A percentile compares a stretch with the other conserved stretches of the same genome.
phyloP scores from a whole-genome alignment of 208 protist species.

The Leishmania lainsoni region DNA sequence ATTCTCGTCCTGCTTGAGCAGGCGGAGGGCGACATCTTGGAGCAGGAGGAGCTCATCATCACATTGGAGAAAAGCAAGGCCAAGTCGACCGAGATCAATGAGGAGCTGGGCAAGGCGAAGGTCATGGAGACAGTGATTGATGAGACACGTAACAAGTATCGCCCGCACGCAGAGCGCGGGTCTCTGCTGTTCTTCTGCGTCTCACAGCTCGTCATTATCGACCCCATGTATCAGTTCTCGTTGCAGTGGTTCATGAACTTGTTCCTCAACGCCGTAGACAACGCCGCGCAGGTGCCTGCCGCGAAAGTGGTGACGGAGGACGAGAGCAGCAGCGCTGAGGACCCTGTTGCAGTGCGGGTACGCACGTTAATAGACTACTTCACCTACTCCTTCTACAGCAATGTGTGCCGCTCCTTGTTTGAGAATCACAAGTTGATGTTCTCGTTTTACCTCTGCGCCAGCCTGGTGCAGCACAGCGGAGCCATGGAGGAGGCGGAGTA shows the following conservation, averaged over 20 bases:
- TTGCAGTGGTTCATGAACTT: conserved; percentile 98
- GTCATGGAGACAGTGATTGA: conserved; percentile 96
- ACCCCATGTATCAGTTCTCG: conserved; percentile 98
- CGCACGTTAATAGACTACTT: conserved; percentile 95
- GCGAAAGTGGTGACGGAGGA: conserved; percentile 32
- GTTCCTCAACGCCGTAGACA: conserved; percentile 91
- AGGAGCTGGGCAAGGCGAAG: conserved; percentile 92
- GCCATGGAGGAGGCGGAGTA: conserved; percentile 89
- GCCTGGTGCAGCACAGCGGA: conserved; percentile 82
- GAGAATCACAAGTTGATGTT: conserved; percentile 98
- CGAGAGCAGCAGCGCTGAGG: conserved; percentile 25
- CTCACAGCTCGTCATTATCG: conserved; percentile 92
- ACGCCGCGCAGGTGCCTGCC: conserved; percentile 35
- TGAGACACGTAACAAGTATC: conserved; percentile 95
- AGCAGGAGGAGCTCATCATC: conserved; percentile 97
- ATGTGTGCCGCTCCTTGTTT: conserved; percentile 98
- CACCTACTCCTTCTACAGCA: conserved; percentile 97
- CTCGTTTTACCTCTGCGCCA: conserved; percentile 95
- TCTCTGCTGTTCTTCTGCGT: conserved; percentile 98
- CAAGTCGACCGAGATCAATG: conserved; percentile 95
- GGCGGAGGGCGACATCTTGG: conserved; percentile 95
- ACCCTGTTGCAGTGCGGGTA: conserved; percentile 83
- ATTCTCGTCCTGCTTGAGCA: conserved; percentile 96
- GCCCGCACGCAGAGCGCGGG: conserved; percentile 94
- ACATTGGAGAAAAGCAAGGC: conserved; percentile 96